Evolutionary conservation across 441 rosid species (phyloP).

Genomic region (Gossypium laxum): DNA sequence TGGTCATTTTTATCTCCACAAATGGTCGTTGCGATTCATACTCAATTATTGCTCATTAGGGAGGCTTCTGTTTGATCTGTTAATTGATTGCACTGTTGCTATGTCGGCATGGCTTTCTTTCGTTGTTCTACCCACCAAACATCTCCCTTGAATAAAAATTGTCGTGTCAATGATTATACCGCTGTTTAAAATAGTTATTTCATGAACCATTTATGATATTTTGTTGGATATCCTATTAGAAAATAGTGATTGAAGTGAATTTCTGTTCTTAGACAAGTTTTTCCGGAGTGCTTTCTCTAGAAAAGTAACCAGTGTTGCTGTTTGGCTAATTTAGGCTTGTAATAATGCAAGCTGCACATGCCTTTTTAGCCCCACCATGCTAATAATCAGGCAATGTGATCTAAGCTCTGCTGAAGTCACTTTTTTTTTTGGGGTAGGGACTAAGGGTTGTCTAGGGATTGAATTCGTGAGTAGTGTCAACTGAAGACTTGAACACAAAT

Average conservation of each 20-base stretch:
- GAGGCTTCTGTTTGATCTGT: neutral
- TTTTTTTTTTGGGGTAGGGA: neutral
- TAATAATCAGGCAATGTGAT: neutral
- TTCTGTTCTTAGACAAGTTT: neutral
- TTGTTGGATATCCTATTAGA: neutral
- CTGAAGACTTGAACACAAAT: too few species aligned
- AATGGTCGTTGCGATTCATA: neutral
- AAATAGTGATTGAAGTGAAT: neutral
- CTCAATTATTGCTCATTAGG: slow-evolving; percentile 1
- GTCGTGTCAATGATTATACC: neutral
- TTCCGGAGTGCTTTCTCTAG: neutral
- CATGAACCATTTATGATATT: neutral
- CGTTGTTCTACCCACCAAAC: neutral
- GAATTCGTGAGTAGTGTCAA: too few species aligned
- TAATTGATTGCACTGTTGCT: slow-evolving; percentile 7
- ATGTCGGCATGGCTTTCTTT: neutral
- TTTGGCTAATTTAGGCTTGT: neutral
- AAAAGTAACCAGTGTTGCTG: neutral
- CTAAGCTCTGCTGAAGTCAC: neutral
- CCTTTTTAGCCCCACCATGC: neutral
- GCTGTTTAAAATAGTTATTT: neutral
- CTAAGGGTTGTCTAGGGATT: too few species aligned
- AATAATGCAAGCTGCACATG: neutral
- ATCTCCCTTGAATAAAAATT: neutral
- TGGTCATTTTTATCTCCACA: neutral